Conservation (phyloP, 345 rosid genomes). For the Dovyalis caffra region DNA sequence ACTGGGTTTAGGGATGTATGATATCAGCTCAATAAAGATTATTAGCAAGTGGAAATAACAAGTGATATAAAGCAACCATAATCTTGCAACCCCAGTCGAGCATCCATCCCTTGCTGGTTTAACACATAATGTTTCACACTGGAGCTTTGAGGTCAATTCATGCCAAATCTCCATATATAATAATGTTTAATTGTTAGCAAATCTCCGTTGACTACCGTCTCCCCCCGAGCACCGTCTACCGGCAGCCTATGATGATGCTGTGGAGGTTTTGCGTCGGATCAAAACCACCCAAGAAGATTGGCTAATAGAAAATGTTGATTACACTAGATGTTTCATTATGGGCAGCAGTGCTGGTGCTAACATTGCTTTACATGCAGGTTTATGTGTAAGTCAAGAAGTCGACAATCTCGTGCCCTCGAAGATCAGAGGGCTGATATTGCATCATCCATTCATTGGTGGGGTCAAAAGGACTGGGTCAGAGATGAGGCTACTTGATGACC, state of each 20-base stretch:
- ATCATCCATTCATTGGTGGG: conserved; percentile 65
- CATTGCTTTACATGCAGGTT: conserved; percentile 44
- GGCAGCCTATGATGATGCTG: conserved; percentile 61
- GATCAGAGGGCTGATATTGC: conserved; percentile 61
- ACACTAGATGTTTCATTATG: conserved; percentile 41
- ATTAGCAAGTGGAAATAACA: neutral
- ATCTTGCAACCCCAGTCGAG: conserved; percentile 96
- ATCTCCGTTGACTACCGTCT: conserved; percentile 48
- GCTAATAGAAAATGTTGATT: conserved; percentile 37
- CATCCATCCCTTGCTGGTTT: conserved; percentile 98
- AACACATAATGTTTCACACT: conserved; percentile 71
- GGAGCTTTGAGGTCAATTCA: conserved; percentile 63
- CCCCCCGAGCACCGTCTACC: conserved; percentile 72
- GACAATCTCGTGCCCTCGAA: conserved; percentile 33
- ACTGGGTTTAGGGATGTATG: neutral
- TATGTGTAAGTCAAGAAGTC: conserved; percentile 22
- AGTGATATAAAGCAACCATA: conserved; percentile 50
- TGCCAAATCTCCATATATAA: conserved; percentile 60
- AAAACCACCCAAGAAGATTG: conserved; percentile 30
- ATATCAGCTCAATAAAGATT: neutral
- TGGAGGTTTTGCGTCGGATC: conserved; percentile 45
- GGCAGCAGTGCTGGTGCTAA: conserved; percentile 62
- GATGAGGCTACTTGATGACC: conserved; percentile 29
- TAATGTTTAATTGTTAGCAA: no score
- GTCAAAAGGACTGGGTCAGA: conserved; percentile 43